Evolutionary conservation across 331 rosid species (phyloP).

Genomic region (Pyrus hybrid): DNA sequence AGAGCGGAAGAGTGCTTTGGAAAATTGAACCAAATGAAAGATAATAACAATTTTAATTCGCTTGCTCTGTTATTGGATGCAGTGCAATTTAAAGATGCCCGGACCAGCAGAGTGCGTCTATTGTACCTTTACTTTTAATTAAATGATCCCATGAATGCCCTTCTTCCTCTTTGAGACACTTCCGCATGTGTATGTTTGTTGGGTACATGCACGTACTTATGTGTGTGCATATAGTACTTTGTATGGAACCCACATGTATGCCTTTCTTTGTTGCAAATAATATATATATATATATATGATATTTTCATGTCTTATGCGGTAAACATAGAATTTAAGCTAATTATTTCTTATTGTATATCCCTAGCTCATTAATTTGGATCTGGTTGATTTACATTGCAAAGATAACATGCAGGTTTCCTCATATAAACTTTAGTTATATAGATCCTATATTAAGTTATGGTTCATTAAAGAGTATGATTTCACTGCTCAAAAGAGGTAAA

Average conservation of each 20-base stretch:
- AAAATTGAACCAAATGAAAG: conserved; percentile 54
- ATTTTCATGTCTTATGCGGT: background rate
- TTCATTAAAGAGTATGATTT: background rate
- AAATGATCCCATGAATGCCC: background rate
- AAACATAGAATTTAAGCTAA: background rate
- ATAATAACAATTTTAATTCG: conserved; percentile 48
- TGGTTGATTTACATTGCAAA: background rate
- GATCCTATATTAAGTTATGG: background rate
- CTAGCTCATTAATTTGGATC: background rate
- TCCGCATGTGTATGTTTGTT: background rate
- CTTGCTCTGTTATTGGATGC: conserved; percentile 62
- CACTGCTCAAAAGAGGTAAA: background rate
- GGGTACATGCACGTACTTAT: background rate
- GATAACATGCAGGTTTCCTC: background rate
- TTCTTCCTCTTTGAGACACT: background rate
- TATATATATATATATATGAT: no score
- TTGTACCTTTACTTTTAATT: conserved; percentile 5
- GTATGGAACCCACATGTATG: background rate
- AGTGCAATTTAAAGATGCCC: conserved; percentile 25
- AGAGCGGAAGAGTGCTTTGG: conserved; percentile 33
- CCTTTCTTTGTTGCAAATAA: background rate
- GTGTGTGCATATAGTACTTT: background rate
- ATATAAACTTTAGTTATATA: background rate
- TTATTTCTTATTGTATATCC: background rate
- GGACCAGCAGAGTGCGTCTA: conserved; percentile 40